Base-by-base conservation (phyloP, 2,329 filamentous ascomycete genomes). In the Aphanocladium album region DNA sequence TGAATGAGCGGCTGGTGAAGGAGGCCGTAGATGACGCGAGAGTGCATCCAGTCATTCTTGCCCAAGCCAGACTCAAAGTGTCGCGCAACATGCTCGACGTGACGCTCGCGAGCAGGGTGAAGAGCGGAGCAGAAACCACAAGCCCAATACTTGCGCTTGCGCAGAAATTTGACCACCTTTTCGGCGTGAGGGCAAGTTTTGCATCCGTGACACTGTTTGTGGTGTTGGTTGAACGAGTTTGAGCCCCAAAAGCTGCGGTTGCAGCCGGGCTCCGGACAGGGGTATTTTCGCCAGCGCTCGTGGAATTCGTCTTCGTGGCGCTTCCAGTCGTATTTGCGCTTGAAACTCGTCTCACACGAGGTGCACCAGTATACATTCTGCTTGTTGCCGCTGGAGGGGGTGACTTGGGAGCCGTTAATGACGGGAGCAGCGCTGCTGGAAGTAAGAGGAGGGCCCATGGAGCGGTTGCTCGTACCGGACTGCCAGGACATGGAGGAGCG, bases 241-340 rank as follows among this genome's bases (percentile, higher is more conserved):
- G 85, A 83, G 11, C 85, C 84, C 79, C 84, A 87, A 72, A 88
- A 87, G 68, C 84, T 85, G 67, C 86, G 83, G 71, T 87, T 87
- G 73, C 86, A 89, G 65, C 77, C 77, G 9, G 77, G 77, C 65
- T 86, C 85, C 6, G 85, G 85, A 67, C 85, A 88, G 14, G 85
- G 84, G 70, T 87, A 88, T 68, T 86, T 87, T 64, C 85, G 83
- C 76, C 84, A 84, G 59, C 86, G 83, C 75, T 88, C 85, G 72
- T 88, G 85, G 67, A 88, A 87, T 71, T 87, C 85, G 66, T 88
- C 85, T 69, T 89, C 85, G 71, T 89, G 86, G 35, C 84, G 80
- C 71, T 87, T 87, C 86, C 83, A 89, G 70, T 88, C 85, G 64
- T 86, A 86, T 69, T 88, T 88, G 64, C 84, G 80, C 74, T 86